Conservation (phyloP, 1,139 yeast genomes). For the Yamadazyma taylorii region DNA sequence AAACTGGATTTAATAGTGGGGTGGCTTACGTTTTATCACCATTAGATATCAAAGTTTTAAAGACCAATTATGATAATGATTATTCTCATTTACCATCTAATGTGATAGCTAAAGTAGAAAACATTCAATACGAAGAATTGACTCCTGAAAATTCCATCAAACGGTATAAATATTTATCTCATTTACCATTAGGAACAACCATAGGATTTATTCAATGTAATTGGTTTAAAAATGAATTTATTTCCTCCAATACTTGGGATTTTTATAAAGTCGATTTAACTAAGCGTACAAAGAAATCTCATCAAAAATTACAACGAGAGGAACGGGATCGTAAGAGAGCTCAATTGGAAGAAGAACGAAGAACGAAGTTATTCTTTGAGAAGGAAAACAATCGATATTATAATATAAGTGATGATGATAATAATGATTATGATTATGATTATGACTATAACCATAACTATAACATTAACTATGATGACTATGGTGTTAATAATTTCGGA, state of each 20-base stretch:
- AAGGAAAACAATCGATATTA: slow-evolving; percentile 48
- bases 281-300: slow-evolving; percentile 56
- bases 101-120: slow-evolving; percentile 64
- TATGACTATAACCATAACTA: neutral
- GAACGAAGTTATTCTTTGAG: slow-evolving; percentile 55
- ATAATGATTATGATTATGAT: slow-evolving; percentile 11
- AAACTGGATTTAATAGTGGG: slow-evolving; percentile 69
- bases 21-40: slow-evolving; percentile 71
- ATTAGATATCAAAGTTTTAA: slow-evolving; percentile 73
- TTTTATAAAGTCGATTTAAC: slow-evolving; percentile 59
- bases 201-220: slow-evolving; percentile 83
- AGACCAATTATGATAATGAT: slow-evolving; percentile 54
- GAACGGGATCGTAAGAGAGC: slow-evolving; percentile 64
- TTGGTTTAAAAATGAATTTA: slow-evolving; percentile 56
- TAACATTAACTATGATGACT: slow-evolving; percentile 17
- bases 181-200: slow-evolving; percentile 82
- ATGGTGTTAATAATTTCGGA: too few relatives aligned
- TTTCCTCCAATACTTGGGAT: slow-evolving; percentile 52
- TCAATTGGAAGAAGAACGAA: slow-evolving; percentile 59
- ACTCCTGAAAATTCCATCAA: slow-evolving; percentile 52
- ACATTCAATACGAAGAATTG: slow-evolving; percentile 64
- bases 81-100: slow-evolving; percentile 69
- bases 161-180: slow-evolving; percentile 72
- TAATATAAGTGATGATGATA: slow-evolving; percentile 17
- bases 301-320: slow-evolving; percentile 59